Evolutionary conservation across 106 monocot species (phyloP).

Genomic region (Phalaenopsis equestris): DNA sequence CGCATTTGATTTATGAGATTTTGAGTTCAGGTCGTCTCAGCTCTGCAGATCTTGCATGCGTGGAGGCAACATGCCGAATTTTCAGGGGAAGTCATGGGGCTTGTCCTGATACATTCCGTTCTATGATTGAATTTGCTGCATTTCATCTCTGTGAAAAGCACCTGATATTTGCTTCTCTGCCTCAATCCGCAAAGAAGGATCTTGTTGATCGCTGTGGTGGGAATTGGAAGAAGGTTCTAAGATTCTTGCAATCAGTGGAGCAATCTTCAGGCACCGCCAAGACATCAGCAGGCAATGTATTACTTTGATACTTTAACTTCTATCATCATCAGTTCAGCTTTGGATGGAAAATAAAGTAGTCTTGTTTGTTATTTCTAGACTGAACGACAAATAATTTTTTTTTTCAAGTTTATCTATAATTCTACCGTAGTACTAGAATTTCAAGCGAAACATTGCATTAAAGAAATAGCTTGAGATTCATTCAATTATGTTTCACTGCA

Average conservation of each 20-base stretch:
- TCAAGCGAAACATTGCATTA: background rate
- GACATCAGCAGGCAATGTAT: conserved; percentile 94
- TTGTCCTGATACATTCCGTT: conserved; percentile 39
- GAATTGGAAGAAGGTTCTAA: conserved; percentile 89
- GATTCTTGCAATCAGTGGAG: conserved; percentile 87
- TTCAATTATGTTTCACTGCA: background rate
- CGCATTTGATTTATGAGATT: conserved; percentile 74
- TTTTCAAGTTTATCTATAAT: background rate
- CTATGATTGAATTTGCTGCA: conserved; percentile 73
- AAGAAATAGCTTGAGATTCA: background rate
- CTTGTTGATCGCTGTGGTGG: conserved; percentile 66
- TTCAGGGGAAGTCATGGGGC: conserved; percentile 37
- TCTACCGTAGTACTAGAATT: background rate
- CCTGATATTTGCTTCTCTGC: conserved; percentile 34
- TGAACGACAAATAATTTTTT: background rate
- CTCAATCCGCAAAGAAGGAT: conserved; percentile 22
- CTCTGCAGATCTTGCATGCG: conserved; percentile 63
- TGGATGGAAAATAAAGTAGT: background rate
- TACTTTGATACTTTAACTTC: conserved; percentile 13
- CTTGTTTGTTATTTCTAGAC: background rate
- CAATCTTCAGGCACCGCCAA: conserved; percentile 58
- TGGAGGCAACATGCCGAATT: conserved; percentile 68
- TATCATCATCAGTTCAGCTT: background rate
- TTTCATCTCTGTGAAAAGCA: conserved; percentile 41
- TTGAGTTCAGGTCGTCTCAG: conserved; percentile 60